Evolutionary conservation across 1,284 basidiomycete species (phyloP).

Genomic region (Ganoderma meredithae): DNA sequence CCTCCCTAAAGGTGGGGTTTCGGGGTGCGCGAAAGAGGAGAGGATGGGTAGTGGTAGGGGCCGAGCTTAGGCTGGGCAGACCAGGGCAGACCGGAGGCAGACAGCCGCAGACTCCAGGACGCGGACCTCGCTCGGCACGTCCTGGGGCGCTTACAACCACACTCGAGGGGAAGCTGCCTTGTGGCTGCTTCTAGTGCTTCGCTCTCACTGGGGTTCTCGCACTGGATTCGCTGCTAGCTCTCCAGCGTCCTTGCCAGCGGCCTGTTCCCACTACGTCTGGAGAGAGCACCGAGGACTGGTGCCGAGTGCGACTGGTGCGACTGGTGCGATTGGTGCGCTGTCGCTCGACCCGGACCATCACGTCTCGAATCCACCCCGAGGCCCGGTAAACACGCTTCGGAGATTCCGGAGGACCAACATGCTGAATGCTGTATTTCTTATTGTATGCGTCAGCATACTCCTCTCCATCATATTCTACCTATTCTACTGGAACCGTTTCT

Average conservation of each 20-base stretch:
- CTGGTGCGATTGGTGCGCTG: background rate
- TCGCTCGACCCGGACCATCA: background rate
- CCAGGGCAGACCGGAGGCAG: background rate
- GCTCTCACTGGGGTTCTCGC: background rate
- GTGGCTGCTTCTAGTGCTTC: slow-evolving; percentile 1
- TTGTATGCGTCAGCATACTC: slow-evolving; percentile 76
- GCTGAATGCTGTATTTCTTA: slow-evolving; percentile 69
- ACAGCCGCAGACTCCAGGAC: background rate
- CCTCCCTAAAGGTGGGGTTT: background rate
- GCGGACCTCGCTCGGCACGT: too few relatives aligned
- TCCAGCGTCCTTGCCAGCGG: background rate
- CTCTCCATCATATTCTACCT: slow-evolving; percentile 79
- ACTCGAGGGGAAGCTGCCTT: background rate
- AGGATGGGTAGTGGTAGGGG: background rate
- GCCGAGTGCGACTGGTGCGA: background rate
- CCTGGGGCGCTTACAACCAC: background rate
- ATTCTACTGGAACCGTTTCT: slow-evolving; percentile 90
- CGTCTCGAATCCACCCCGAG: background rate
- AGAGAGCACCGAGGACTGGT: background rate
- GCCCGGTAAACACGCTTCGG: background rate
- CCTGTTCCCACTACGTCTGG: background rate
- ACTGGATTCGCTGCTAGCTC: background rate
- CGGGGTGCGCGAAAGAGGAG: background rate
- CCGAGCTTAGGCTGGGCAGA: background rate
- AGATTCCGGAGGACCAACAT: slow-evolving; percentile 33